Percentiles rank a stretch among this genome's conserved stretches.
These are phyloP conservation scores for Aspergillus phoenicis DNA, from an alignment of 2,329 filamentous ascomycete species.

Conservation along the genomic window DNA sequence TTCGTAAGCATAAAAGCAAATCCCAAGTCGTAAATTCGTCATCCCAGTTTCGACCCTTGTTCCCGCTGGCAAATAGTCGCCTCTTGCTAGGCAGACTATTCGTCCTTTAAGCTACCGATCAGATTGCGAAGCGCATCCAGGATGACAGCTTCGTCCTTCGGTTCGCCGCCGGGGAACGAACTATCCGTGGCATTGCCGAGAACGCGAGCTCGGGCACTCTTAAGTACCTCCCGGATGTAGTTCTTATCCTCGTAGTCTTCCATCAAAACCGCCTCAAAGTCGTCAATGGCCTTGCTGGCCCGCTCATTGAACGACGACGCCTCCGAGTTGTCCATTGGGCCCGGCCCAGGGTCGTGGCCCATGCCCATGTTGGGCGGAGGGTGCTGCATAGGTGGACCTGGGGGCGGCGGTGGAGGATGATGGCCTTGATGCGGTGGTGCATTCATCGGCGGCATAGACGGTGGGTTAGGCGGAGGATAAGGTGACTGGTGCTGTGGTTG, in stretches of 20 bases:
- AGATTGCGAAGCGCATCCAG: slow-evolving; percentile 44
- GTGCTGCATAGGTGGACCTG: slow-evolving; percentile 23
- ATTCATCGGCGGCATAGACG: slow-evolving; percentile 19
- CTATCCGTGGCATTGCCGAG: slow-evolving; percentile 44
- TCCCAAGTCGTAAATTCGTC: slow-evolving; percentile 18
- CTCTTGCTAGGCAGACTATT: slow-evolving; percentile 17
- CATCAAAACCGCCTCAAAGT: slow-evolving; percentile 48
- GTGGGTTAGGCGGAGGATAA: slow-evolving; percentile 26
- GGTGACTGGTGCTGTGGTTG: slow-evolving; percentile 30
- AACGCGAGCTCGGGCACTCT: slow-evolving; percentile 46
- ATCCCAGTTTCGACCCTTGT: slow-evolving; percentile 2
- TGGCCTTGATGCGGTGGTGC: slow-evolving; percentile 15
- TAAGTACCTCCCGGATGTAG: slow-evolving; percentile 48
- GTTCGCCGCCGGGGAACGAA: slow-evolving; percentile 47
- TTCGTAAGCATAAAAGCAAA: slow-evolving; percentile 17
- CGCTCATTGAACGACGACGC: slow-evolving; percentile 43
- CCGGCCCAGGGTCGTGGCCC: slow-evolving; percentile 24
- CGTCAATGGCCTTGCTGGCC: slow-evolving; percentile 48
- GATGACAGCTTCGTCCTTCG: slow-evolving; percentile 48
- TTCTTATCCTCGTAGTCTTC: slow-evolving; percentile 51
- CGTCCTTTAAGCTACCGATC: slow-evolving; percentile 43
- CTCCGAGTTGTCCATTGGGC: slow-evolving; percentile 29
- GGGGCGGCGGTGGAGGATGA: slow-evolving; percentile 21
- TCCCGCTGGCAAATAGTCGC: neutral
- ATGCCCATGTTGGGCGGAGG: slow-evolving; percentile 21